These are phyloP conservation scores for Aureobasidium vineae DNA, from an alignment of 2,329 filamentous ascomycete species.

Conservation along the genomic window DNA sequence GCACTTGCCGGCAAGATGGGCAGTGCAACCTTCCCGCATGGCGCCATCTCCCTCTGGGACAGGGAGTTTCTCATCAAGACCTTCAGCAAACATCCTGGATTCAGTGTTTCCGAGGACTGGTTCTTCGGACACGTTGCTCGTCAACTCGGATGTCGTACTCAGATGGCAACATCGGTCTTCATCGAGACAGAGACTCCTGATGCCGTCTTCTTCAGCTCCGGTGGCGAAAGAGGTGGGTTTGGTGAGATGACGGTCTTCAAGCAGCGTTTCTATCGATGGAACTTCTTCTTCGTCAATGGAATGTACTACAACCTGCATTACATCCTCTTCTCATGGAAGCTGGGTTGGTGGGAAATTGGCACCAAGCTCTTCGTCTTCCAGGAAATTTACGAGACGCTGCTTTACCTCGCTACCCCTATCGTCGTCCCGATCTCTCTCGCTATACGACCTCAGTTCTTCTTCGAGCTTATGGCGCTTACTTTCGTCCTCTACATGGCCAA, in stretches of 20 bases:
- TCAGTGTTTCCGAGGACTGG: slow-evolving; percentile 54
- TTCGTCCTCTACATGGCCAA: slow-evolving; percentile 47
- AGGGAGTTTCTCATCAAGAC: slow-evolving; percentile 47
- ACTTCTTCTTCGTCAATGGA: slow-evolving; percentile 54
- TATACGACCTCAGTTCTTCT: slow-evolving; percentile 43
- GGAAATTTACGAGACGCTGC: slow-evolving; percentile 50
- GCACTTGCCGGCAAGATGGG: slow-evolving; percentile 48
- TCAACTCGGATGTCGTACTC: slow-evolving; percentile 47
- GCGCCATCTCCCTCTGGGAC: slow-evolving; percentile 52
- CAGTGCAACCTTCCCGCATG: slow-evolving; percentile 52
- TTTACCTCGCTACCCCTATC: slow-evolving; percentile 49
- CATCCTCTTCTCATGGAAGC: slow-evolving; percentile 50
- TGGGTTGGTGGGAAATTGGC: slow-evolving; percentile 51
- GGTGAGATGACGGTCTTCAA: slow-evolving; percentile 55
- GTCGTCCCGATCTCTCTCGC: slow-evolving; percentile 49
- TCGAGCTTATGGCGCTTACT: slow-evolving; percentile 41
- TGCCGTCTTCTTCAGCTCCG: slow-evolving; percentile 45
- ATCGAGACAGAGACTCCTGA: slow-evolving; percentile 53
- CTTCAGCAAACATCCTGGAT: slow-evolving; percentile 52
- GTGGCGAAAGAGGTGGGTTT: slow-evolving; percentile 48
- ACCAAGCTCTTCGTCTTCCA: slow-evolving; percentile 43
- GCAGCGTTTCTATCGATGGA: slow-evolving; percentile 53
- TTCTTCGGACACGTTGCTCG: slow-evolving; percentile 53
- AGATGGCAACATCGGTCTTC: slow-evolving; percentile 52
- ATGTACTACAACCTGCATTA: slow-evolving; percentile 52